Percentiles rank a stretch among this genome's conserved stretches.
phyloP scores from a whole-genome alignment of 2,329 filamentous ascomycete species.

The Xylariaceae sp. region DNA sequence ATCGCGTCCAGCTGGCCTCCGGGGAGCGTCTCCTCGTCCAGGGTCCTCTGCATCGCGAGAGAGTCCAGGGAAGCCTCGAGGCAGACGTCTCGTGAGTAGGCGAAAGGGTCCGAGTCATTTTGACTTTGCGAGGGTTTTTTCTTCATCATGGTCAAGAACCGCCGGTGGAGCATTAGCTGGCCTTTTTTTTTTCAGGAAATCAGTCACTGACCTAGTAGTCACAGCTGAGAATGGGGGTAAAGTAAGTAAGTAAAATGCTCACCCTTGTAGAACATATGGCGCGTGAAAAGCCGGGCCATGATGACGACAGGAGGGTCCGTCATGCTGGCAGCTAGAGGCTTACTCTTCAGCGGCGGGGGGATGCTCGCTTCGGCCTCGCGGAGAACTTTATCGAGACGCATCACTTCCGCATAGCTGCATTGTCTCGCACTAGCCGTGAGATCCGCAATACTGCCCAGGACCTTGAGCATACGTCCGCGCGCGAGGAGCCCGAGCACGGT shows the following conservation, averaged over 20 bases:
- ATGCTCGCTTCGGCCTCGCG: constrained; percentile 1
- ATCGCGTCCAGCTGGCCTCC: constrained; percentile 1
- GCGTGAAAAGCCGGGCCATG: constrained; percentile 1
- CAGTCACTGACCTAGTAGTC: too few species aligned
- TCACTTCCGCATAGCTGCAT: constrained; percentile 3
- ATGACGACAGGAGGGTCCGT: constrained; percentile 2
- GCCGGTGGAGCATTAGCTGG: constrained; percentile 5
- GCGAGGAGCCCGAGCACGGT: constrained; percentile 47
- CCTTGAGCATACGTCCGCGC: constrained; percentile 43
- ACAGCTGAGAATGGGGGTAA: too few species aligned
- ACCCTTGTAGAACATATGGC: constrained; percentile 2
- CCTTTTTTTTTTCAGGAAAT: too few species aligned
- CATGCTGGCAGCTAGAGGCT: constrained; percentile 1
- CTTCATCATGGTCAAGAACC: too few species aligned
- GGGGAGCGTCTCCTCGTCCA: not conserved
- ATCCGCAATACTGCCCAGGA: constrained; percentile 45
- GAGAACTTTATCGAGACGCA: not conserved
- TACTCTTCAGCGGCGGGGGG: constrained; percentile 1
- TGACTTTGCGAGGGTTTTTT: not conserved
- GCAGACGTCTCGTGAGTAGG: constrained; percentile 1
- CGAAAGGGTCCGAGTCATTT: not conserved
- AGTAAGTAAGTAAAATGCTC: too few species aligned
- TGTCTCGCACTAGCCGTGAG: constrained; percentile 8
- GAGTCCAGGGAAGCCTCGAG: constrained; percentile 1
- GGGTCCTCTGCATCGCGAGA: not conserved